Evolutionary conservation across 306 rosid genomes (phyloP), one percentile per base, ranked within the genome.

Genomic region (Echinosophora koreensis): DNA sequence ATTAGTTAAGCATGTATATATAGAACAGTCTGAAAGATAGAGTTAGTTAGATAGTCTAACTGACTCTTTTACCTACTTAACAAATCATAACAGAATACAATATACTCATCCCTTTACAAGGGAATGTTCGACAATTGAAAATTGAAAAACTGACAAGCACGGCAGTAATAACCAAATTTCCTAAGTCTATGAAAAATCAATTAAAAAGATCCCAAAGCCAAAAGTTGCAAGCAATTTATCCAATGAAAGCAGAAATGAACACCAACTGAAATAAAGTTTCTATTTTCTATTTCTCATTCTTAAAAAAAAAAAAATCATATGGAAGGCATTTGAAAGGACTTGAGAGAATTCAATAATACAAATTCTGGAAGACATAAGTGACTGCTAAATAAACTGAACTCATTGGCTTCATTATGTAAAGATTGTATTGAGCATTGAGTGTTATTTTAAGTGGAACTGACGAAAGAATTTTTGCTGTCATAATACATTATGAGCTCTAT

Each of bases 321-420:
- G 30, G n/a, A 56, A 75, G 2, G 59, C n/a, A 75, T 50, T 52
- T 58, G 15, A 30, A n/a, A 16, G 63, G 16, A 30, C 11, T 42
- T 44, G 30, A 69, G 41, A 34, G n/a, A n/a, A 39, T 35, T 44
- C 51, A 83, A 71, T 6, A 47, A 82, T 34, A 34, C 17, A 81
- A 46, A 65, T 37, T 37, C 13, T 18, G 10, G 58, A 49, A 60
- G n/a, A 62, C 2, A 59, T 41, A 75, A 64, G 52, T 66, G 77
- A 18, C 30, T 47, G 72, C 15, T 58, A 3, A n/a, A 39, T 75
- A 82, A 73, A 85, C 87, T 72, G 60, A 91, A 97, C 99, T 95
- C 89, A 5, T 76, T 82, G 85, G 97, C 17, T 76, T 95, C 96
- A 85, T 89, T 89, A 81, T n/a, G n/a, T n/a, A n/a, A n/a, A n/a